A percentile compares a stretch with the other conserved stretches of the same genome.
phyloP scores from a whole-genome alignment of 129 eudicot genomes.

The Lactuca saligna region DNA sequence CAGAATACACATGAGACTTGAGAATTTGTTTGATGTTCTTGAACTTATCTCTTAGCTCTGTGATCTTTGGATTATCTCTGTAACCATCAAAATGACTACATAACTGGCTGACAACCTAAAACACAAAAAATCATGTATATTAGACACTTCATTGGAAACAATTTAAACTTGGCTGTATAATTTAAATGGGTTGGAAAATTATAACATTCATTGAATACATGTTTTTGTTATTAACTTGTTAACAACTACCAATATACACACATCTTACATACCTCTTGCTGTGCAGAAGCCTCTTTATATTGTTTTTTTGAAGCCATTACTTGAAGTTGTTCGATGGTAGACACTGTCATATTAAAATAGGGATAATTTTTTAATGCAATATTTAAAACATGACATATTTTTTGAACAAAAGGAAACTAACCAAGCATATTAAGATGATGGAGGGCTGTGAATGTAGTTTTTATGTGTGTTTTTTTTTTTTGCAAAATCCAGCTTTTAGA shows the following conservation, averaged over 20 bases:
- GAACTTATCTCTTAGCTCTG: constrained; percentile 92
- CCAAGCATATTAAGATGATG: constrained; percentile 99
- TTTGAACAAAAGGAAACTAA: constrained; percentile 16
- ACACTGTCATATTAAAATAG: constrained; percentile 52
- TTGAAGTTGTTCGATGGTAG: constrained; percentile 98
- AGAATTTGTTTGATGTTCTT: constrained; percentile 94
- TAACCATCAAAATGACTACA: constrained; percentile 99
- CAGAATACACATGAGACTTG: constrained; percentile 96
- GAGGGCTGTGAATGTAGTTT: constrained; percentile 84
- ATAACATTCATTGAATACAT: constrained; percentile 9
- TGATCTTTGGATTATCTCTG: constrained; percentile 90
- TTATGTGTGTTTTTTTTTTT: constrained; percentile 92
- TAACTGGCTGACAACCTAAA: constrained; percentile 96
- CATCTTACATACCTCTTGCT: constrained; percentile 67
- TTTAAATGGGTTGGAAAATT: constrained; percentile 11
- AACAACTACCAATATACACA: constrained; percentile 16
- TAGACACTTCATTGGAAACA: background rate
- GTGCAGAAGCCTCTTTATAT: constrained; percentile 99
- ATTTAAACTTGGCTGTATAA: background rate
- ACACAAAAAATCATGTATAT: constrained; percentile 24
- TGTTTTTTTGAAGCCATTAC: constrained; percentile 98
- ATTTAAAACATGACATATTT: background rate
- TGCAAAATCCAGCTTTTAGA: constrained; percentile 95
- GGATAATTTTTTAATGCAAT: background rate
- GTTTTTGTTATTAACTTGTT: constrained; percentile 9